Base-by-base conservation (phyloP, 2,329 filamentous ascomycete genomes). In the Phoma sp. region DNA sequence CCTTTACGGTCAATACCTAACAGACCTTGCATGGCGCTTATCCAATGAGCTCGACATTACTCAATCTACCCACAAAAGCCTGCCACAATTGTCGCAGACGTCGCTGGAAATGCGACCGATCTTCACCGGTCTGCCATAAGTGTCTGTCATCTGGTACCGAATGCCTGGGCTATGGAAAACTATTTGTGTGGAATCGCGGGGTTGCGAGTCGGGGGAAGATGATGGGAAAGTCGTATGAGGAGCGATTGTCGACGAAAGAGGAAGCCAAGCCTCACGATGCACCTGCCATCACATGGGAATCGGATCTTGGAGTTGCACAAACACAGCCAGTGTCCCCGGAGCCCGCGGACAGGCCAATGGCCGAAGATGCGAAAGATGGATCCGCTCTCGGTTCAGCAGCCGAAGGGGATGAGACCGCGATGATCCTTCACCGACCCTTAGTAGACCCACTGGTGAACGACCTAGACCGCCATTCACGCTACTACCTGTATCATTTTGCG, bases 61-160 rank as follows among this genome's bases (percentile, higher is more conserved):
- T 73, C 37, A 63, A 62, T 30, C 62, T 71, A 15, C 70, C 73
- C 26, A 70, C 72, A 30, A 73, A 74, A 69, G 65, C 81, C 56
- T 87, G 85, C 71, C 83, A 87, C 73, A 87, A 86, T 73, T 87
- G 85, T 72, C 83, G 84, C 55, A 81, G 80, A 52, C 81, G 80
- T 66, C 81, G 85, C 61, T 80, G 84, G 69, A 83, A 84, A 65
- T 88, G 85, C 71, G 85, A 88, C 72, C 79, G 82, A 55, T 86
- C 84, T 28, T 74, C 81, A 42, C 85, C 85, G 21, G 77, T 74
- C 53, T 87, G 85, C 70, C 79, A 82, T 64, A 87, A 87, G 75
- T 87, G 85, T 69, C 72, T 76, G 47, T 77, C 76, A 62, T 77
- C 80, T 34, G 83, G 83, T 23, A 77, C 83, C 67, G 78, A 83